phyloP scores from a whole-genome alignment of 176 grass and related monocot species.

The Puccinellia tenuiflora region DNA sequence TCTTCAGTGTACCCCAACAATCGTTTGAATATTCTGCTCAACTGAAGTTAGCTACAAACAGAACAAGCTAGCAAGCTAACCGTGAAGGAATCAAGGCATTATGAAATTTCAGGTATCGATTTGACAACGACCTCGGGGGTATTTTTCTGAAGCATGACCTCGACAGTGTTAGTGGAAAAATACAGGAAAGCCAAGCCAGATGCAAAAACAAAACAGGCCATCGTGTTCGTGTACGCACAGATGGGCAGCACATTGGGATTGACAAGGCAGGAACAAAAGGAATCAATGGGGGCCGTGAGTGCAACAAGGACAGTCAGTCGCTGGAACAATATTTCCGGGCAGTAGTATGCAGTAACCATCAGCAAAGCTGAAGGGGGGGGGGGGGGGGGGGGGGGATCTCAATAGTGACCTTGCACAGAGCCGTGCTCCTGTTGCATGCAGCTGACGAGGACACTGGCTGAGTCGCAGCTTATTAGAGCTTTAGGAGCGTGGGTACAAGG shows the following conservation, averaged over 20 bases:
- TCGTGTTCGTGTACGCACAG: conserved; percentile 1
- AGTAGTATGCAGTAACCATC: conserved; percentile 15
- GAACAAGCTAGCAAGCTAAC: conserved; percentile 19
- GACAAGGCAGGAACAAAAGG: conserved; percentile 35
- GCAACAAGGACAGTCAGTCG: conserved; percentile 33
- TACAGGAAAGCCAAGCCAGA: conserved; percentile 32
- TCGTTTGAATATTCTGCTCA: conserved; percentile 26
- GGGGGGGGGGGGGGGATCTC: conserved; percentile 40
- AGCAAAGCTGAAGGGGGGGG: conserved; percentile 27
- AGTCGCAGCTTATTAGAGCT: conserved; percentile 26
- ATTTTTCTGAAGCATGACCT: neutral
- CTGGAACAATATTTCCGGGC: conserved; percentile 21
- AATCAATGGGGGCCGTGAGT: conserved; percentile 30
- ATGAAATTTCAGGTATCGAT: conserved; percentile 4
- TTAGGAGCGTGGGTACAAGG: conserved; percentile 24
- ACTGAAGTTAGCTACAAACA: conserved; percentile 16
- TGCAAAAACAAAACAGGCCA: conserved; percentile 24
- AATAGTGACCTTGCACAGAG: conserved; percentile 45
- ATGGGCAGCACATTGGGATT: conserved; percentile 16
- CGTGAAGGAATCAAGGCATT: conserved; percentile 12
- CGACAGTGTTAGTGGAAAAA: conserved; percentile 26
- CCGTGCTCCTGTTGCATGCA: conserved; percentile 33
- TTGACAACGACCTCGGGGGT: conserved; percentile 12
- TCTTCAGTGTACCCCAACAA: conserved; percentile 1
- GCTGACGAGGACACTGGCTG: conserved; percentile 39